Base-by-base conservation (phyloP, 2,329 filamentous ascomycete species). In the Colletotrichum gigasporum region DNA sequence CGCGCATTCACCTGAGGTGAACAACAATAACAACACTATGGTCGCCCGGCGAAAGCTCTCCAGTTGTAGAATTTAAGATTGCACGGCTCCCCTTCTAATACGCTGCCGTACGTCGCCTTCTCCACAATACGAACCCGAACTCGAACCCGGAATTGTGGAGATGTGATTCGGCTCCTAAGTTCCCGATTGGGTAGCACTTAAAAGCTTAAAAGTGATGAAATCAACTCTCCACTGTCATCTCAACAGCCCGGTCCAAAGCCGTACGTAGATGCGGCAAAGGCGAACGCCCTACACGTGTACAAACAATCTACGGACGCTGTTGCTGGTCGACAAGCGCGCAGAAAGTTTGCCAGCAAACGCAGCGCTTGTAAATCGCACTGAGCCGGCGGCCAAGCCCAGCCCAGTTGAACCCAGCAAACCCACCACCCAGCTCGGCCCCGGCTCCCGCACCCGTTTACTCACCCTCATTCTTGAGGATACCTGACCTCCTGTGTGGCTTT, bases 91-190 rank as follows among this genome's bases (percentile, higher is more conserved):
- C n/a, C n/a, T n/a, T n/a, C 5, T 51, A 37, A 26, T 51, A 37
- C 37, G 18, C 37, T 7, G n/a, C n/a, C 32, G 26, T 26, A 5
- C 26, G 44, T 32, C 26, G 6, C 24, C 39, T 8, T 34, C 26
- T 24, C 60, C 55, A 20, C 18, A 53, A 63, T 53, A 47, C 60
- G 55, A 63, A 60, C 12, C 30, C 55, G 55, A 63, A 60, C 55
- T 14, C 60, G 47, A 59, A 60, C 39, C 20, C 20, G 51, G 24
- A 28, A 30, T 14, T 39, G 9, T 56, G 39, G 26, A 9, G n/a
- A 7, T 9, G 30, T 12, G 30, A 34, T 34, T 34, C 30, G 12
- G 7, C 30, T 12, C 30, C 7, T n/a, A n/a, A n/a, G n/a, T n/a
- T n/a, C n/a, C n/a, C n/a, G n/a, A n/a, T n/a, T n/a, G n/a, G n/a